These are phyloP conservation scores for Ophiocordyceps unilateralis DNA, from an alignment of 2,329 filamentous ascomycete species.

Conservation along the genomic window DNA sequence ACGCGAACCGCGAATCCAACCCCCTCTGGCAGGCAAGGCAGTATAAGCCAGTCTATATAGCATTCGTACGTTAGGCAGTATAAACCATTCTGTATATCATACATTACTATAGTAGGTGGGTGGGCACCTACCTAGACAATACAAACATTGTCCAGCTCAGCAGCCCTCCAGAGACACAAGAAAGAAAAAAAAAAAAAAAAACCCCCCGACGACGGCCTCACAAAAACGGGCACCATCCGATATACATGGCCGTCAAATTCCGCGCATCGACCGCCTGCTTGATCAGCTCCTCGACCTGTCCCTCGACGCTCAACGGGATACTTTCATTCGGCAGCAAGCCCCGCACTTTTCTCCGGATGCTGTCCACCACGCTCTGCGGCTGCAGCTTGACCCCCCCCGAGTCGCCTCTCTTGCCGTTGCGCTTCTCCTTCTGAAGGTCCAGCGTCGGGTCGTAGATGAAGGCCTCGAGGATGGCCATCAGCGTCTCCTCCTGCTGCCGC, in stretches of 20 bases:
- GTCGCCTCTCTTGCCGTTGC: constrained; percentile 16
- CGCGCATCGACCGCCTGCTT: constrained; percentile 64
- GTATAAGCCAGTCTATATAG: too few relatives aligned
- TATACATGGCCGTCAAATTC: constrained; percentile 88
- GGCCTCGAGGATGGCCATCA: constrained; percentile 94
- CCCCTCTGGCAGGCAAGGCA: too few relatives aligned
- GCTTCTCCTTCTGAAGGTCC: constrained; percentile 63
- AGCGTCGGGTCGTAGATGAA: constrained; percentile 95
- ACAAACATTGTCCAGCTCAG: too few relatives aligned
- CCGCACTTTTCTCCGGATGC: constrained; percentile 70
- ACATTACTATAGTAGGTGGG: too few relatives aligned
- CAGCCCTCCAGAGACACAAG: not conserved
- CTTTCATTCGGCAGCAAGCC: constrained; percentile 74
- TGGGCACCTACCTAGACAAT: too few relatives aligned
- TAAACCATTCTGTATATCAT: too few relatives aligned
- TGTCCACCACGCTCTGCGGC: constrained; percentile 66
- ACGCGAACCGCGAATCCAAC: too few relatives aligned
- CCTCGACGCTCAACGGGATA: constrained; percentile 85
- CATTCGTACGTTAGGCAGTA: too few relatives aligned
- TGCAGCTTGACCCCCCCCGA: constrained; percentile 29
- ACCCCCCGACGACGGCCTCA: constrained; percentile 11
- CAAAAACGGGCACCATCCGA: constrained; percentile 65
- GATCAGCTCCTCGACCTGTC: constrained; percentile 92
- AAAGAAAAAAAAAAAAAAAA: too few relatives aligned
- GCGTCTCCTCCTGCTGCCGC: constrained; percentile 80